These are phyloP conservation scores for Clonostachys sp. DNA, from an alignment of 2,329 filamentous ascomycete species.

Conservation along the genomic window DNA sequence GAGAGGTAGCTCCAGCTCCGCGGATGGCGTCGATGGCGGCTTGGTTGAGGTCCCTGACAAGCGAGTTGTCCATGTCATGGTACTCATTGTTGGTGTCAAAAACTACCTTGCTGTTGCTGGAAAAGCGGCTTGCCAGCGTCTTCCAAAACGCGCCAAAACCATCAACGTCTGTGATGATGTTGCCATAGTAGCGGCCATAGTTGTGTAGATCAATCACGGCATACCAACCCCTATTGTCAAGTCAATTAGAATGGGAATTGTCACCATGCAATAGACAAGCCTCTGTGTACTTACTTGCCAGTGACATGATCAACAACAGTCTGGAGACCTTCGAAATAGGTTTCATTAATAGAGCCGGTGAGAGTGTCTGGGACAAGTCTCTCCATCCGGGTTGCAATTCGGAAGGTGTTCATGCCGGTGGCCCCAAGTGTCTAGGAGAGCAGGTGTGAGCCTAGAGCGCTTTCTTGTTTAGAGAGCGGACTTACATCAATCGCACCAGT, in stretches of 20 bases:
- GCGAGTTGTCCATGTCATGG: conserved; percentile 54
- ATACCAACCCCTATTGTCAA: background rate
- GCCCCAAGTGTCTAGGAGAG: conserved; percentile 13
- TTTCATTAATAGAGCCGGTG: background rate
- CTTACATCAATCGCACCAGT: conserved; percentile 13
- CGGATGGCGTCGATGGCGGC: conserved; percentile 60
- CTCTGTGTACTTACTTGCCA: conserved; percentile 4
- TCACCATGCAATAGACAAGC: background rate
- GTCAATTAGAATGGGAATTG: background rate
- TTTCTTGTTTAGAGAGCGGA: background rate
- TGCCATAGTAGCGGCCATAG: background rate
- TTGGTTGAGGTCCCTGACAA: conserved; percentile 58
- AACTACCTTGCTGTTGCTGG: conserved; percentile 46
- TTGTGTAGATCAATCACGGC: background rate
- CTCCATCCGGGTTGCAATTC: background rate
- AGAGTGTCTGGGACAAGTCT: background rate
- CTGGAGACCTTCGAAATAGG: conserved; percentile 16
- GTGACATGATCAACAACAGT: conserved; percentile 24
- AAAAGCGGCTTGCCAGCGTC: conserved; percentile 48
- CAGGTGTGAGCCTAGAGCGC: too few relatives aligned
- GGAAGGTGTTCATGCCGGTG: background rate
- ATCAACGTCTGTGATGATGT: background rate
- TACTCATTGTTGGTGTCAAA: conserved; percentile 67
- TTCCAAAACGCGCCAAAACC: conserved; percentile 38
- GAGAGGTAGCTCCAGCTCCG: conserved; percentile 47